These are phyloP conservation scores for Apiotrichum domesticum DNA, from an alignment of 1,284 basidiomycete genomes.

Conservation along the genomic window DNA sequence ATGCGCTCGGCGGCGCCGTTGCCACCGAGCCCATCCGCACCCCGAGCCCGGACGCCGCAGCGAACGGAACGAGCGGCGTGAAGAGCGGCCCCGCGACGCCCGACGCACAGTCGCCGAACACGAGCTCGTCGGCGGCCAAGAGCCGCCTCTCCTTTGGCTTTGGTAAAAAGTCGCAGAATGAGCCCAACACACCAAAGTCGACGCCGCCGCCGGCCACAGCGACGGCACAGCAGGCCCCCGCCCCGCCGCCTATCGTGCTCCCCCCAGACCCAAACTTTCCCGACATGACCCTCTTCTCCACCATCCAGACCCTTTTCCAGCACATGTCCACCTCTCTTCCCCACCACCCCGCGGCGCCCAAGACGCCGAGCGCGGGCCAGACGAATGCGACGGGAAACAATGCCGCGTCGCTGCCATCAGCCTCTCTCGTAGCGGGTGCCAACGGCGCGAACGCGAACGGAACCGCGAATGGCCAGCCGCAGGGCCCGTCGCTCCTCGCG, in stretches of 20 bases:
- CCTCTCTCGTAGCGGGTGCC: slow-evolving; percentile 12
- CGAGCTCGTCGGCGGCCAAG: slow-evolving; percentile 16
- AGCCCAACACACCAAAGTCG: neutral
- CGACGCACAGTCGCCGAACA: slow-evolving; percentile 1
- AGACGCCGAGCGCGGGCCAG: slow-evolving; percentile 16
- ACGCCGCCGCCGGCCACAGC: slow-evolving; percentile 1
- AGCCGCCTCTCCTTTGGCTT: slow-evolving; percentile 17
- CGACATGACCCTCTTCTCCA: slow-evolving; percentile 75
- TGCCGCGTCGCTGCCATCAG: slow-evolving; percentile 31
- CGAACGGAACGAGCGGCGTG: slow-evolving; percentile 20
- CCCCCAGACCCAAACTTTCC: slow-evolving; percentile 53
- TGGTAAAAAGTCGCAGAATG: slow-evolving; percentile 9
- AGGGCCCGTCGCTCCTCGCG: slow-evolving; percentile 38
- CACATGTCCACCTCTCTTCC: slow-evolving; percentile 55
- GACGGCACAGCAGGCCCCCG: neutral
- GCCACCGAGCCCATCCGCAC: slow-evolving; percentile 12
- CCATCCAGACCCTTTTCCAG: slow-evolving; percentile 81
- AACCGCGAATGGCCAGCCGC: slow-evolving; percentile 11
- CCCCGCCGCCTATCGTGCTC: slow-evolving; percentile 16
- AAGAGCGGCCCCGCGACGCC: slow-evolving; percentile 15
- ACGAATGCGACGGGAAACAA: slow-evolving; percentile 9
- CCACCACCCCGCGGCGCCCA: slow-evolving; percentile 40
- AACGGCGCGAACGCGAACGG: neutral
- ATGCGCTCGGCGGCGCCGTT: slow-evolving; percentile 29
- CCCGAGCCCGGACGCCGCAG: slow-evolving; percentile 1